Percentiles rank a stretch among this genome's conserved stretches.
Conservation (phyloP, 2,329 filamentous ascomycete species). For the Xylariaceae sp. region DNA sequence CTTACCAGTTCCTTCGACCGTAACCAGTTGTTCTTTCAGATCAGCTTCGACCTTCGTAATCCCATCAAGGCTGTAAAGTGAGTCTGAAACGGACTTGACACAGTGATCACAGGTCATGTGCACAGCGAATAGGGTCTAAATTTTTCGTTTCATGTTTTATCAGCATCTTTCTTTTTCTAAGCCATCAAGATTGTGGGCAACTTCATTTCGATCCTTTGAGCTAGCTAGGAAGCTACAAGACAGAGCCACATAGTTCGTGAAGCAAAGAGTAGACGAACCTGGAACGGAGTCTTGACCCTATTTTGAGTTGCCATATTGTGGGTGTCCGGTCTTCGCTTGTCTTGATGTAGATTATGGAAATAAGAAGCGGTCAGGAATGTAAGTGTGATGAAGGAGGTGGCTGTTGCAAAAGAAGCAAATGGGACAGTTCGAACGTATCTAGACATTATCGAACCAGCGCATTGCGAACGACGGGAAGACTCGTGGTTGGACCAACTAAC, state of each 20-base stretch:
- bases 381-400: slow-evolving; percentile 17
- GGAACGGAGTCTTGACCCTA: slow-evolving; percentile 30
- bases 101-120: slow-evolving; percentile 89
- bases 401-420: slow-evolving; percentile 19
- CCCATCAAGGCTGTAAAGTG: slow-evolving; percentile 71
- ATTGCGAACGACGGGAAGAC: slow-evolving; percentile 4
- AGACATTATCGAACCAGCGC: slow-evolving; percentile 17
- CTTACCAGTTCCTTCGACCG: slow-evolving; percentile 76
- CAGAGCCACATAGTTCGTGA: background rate
- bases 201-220: too few relatives aligned
- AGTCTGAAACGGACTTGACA: slow-evolving; percentile 78
- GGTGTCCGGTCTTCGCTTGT: slow-evolving; percentile 14
- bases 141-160: slow-evolving; percentile 24
- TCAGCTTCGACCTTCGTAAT: slow-evolving; percentile 80
- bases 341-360: slow-evolving; percentile 17
- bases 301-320: slow-evolving; percentile 25
- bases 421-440: slow-evolving; percentile 21
- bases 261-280: slow-evolving; percentile 22
- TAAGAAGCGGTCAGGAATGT: slow-evolving; percentile 21
- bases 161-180: slow-evolving; percentile 11
- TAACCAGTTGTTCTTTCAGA: slow-evolving; percentile 76
- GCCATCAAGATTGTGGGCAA: too few relatives aligned
- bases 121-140: slow-evolving; percentile 87
- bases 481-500: slow-evolving; percentile 9
- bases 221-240: too few relatives aligned